phyloP scores from a whole-genome alignment of 768 basidiomycete species.

The Stropharia rugosoannulata region DNA sequence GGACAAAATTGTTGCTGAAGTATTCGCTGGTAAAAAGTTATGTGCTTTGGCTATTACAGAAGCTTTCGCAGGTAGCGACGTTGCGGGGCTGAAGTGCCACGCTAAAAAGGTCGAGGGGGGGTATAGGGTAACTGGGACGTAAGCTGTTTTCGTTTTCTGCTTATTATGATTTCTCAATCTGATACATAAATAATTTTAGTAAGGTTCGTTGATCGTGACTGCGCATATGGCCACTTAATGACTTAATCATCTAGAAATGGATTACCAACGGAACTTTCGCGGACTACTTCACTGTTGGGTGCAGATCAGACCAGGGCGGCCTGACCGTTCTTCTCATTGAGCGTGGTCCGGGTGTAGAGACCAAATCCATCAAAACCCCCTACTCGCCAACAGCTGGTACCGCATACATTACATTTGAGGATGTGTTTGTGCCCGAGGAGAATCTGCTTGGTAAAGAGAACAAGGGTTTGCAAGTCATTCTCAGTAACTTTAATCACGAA shows the following conservation, averaged over 20 bases:
- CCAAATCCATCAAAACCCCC: slow-evolving; percentile 74
- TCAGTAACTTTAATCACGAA: slow-evolving; percentile 89
- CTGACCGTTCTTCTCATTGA: slow-evolving; percentile 27
- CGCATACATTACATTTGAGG: slow-evolving; percentile 77
- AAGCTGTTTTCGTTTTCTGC: slow-evolving; percentile 23
- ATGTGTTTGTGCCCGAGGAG: slow-evolving; percentile 83
- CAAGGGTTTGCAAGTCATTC: slow-evolving; percentile 40
- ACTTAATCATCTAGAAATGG: slow-evolving; percentile 57
- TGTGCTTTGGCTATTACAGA: slow-evolving; percentile 83
- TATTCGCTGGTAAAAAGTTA: slow-evolving; percentile 61
- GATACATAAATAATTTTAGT: slow-evolving; percentile 2
- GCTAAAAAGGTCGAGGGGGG: slow-evolving; percentile 71
- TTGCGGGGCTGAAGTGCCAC: slow-evolving; percentile 67
- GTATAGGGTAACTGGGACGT: slow-evolving; percentile 84
- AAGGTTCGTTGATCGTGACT: slow-evolving; percentile 35
- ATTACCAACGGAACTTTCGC: slow-evolving; percentile 77
- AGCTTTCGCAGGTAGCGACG: slow-evolving; percentile 81
- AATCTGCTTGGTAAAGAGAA: slow-evolving; percentile 67
- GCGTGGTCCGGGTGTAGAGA: slow-evolving; percentile 57
- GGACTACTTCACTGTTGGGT: slow-evolving; percentile 69
- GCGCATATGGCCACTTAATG: background rate
- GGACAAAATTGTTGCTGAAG: slow-evolving; percentile 57
- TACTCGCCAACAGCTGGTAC: slow-evolving; percentile 88
- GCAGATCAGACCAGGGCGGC: slow-evolving; percentile 48
- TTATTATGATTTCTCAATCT: background rate